Conservation (phyloP, 2,329 filamentous ascomycete genomes). For the Acarospora socialis region DNA sequence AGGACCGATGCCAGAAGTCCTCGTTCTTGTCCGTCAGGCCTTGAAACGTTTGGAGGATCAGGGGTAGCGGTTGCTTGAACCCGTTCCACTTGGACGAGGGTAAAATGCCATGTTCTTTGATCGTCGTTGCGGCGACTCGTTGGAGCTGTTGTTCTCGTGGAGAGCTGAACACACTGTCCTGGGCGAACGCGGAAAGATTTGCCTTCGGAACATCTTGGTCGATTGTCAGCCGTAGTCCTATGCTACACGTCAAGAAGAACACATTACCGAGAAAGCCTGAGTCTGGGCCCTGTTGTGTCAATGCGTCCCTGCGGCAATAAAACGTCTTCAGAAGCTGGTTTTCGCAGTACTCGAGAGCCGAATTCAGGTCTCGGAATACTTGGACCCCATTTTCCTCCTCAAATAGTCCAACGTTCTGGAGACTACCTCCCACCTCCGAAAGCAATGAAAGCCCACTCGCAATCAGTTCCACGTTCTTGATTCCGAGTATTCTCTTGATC, state of each 20-base stretch:
- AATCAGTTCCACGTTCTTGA: conserved; percentile 64
- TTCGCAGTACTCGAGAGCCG: conserved; percentile 84
- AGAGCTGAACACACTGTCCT: conserved; percentile 52
- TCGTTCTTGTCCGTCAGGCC: conserved; percentile 73
- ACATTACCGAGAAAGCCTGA: conserved; percentile 22
- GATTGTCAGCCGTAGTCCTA: background rate
- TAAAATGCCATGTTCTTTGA: conserved; percentile 49
- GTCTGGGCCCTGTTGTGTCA: conserved; percentile 33
- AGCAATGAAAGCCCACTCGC: conserved; percentile 69
- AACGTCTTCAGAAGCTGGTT: conserved; percentile 79
- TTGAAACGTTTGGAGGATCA: conserved; percentile 93
- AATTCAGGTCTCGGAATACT: conserved; percentile 81
- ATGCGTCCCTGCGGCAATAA: conserved; percentile 52
- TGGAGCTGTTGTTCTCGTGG: conserved; percentile 67
- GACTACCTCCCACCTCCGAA: conserved; percentile 58
- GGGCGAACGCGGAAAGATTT: conserved; percentile 14
- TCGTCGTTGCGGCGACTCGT: conserved; percentile 60
- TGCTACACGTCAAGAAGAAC: conserved; percentile 8
- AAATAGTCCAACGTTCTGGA: conserved; percentile 73
- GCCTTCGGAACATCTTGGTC: conserved; percentile 21
- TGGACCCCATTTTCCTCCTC: conserved; percentile 59
- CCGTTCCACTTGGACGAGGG: conserved; percentile 59
- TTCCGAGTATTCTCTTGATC: conserved; percentile 69
- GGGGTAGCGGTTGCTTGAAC: conserved; percentile 77
- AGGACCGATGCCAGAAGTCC: conserved; percentile 84